A percentile compares a stretch with the other conserved stretches of the same genome.
Conservation (phyloP, 169 alveolate species). For the Plasmodium vinckei region DNA sequence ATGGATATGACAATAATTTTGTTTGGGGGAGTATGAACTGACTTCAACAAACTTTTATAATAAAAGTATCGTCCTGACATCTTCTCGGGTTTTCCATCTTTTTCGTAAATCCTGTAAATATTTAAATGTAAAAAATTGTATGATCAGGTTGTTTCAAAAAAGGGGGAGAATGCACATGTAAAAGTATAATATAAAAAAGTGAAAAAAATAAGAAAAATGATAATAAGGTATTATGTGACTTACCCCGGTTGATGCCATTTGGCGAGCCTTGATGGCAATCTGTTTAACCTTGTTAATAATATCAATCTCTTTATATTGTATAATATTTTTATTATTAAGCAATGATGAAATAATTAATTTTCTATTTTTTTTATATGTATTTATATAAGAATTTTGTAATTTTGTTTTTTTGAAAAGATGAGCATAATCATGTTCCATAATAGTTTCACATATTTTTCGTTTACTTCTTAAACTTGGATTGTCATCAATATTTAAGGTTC, state of each 20-base stretch:
- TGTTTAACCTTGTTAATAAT: constrained; percentile 57
- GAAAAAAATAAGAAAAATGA: neutral
- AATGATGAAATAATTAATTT: constrained; percentile 38
- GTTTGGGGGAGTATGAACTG: too few relatives aligned
- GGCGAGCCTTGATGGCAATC: constrained; percentile 47
- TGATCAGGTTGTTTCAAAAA: too few relatives aligned
- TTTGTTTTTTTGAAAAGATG: constrained; percentile 60
- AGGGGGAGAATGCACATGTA: neutral
- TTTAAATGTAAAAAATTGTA: too few relatives aligned
- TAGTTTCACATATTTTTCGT: constrained; percentile 4
- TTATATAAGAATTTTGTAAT: constrained; percentile 42
- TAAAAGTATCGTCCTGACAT: constrained; percentile 39
- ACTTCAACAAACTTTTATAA: neutral
- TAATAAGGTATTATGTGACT: neutral
- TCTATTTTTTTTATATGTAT: constrained; percentile 62
- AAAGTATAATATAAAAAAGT: neutral
- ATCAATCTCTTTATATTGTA: constrained; percentile 51
- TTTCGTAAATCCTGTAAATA: constrained; percentile 49
- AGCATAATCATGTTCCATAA: constrained; percentile 4
- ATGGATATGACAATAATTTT: neutral
- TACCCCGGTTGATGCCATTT: constrained; percentile 73
- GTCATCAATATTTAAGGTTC: neutral
- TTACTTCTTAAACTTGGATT: neutral
- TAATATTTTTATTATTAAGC: constrained; percentile 29
- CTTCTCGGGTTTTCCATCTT: constrained; percentile 69